These are phyloP conservation scores for Isoetes engelmannii DNA, from an alignment of 83 land plant species.

Conservation along the genomic window DNA sequence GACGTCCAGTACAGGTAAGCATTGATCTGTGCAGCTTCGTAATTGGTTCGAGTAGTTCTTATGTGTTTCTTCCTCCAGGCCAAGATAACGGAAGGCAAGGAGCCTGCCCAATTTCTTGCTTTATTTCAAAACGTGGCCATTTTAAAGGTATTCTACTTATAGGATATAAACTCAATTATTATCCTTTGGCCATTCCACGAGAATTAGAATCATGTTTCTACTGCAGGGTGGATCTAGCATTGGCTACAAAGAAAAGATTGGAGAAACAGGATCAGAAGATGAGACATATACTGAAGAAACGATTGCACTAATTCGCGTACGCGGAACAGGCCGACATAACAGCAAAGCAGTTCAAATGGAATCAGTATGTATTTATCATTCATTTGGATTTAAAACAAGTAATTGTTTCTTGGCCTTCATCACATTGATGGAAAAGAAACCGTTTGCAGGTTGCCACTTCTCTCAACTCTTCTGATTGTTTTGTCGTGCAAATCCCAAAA, in stretches of 20 bases:
- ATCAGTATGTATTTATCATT: constrained; percentile 43
- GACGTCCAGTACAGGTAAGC: constrained; percentile 68
- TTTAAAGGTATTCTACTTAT: constrained; percentile 48
- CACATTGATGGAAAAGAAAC: not conserved
- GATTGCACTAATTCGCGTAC: constrained; percentile 64
- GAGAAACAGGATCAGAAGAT: constrained; percentile 56
- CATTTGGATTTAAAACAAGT: not conserved
- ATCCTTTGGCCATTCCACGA: not conserved
- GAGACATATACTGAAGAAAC: constrained; percentile 61
- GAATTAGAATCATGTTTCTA: constrained; percentile 3
- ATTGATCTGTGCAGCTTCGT: not conserved
- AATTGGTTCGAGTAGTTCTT: not conserved
- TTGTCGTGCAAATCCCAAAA: constrained; percentile 67
- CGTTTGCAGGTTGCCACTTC: constrained; percentile 61
- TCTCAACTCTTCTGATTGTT: constrained; percentile 70
- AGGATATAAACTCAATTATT: not conserved
- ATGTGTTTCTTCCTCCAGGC: constrained; percentile 39
- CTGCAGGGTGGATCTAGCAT: constrained; percentile 73
- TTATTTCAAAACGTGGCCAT: constrained; percentile 76
- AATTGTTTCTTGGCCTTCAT: not conserved
- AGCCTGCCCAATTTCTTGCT: constrained; percentile 89
- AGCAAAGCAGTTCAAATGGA: constrained; percentile 84
- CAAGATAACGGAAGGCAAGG: constrained; percentile 80
- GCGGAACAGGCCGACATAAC: constrained; percentile 66
- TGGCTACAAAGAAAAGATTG: constrained; percentile 60